Evolutionary conservation across 2,329 filamentous ascomycete genomes (phyloP), one percentile per base, ranked within the genome.

Genomic region (Aureobasidium sp.): DNA sequence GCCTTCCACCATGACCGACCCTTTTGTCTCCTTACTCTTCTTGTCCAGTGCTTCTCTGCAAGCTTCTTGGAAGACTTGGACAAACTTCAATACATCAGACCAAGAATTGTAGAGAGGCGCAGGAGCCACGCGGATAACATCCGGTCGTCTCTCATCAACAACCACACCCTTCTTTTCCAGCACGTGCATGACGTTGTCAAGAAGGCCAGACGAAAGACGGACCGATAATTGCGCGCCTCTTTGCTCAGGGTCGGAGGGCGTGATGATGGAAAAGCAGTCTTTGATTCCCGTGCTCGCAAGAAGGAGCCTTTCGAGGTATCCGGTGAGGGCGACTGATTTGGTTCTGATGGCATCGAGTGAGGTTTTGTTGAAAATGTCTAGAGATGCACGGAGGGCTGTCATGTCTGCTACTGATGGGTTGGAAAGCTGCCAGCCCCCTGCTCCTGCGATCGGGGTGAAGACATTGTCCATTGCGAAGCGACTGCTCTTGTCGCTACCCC

Each of bases 41-140:
- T 50, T 60, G 8, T 27, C 47, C 39, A 33, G 44, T 17, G 62
- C 40, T 22, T 52, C 63, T 33, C 69, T 35, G 65, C 79, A 82
- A 3, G 81, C 82, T 44, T 74, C 68, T 6, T 75, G 69, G 67
- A 86, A 85, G 15, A 83, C 74, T 35, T 74, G 72, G 57, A 77
- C 79, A 70, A 90, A 90, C 17, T 74, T 72, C 76, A 76, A 85
- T 7, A 91, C 85, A 68, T 96, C 91, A 63, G 80, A 79, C 71
- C 89, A 95, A 0, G 82, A 85, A 69, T 93, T 93, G 75, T 96
- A 96, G 66, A 96, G 73, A 9, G 91, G 91, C 45, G 89, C 87
- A 1, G 92, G 91, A 1, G 91, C 90, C 1, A 95, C 85, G 1
- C 91, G 80, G 56, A 96, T 86, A 17, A 96, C 91, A 70, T 92